Conservation (phyloP, 2,329 filamentous ascomycete genomes). For the Xylariaceae sp. region DNA sequence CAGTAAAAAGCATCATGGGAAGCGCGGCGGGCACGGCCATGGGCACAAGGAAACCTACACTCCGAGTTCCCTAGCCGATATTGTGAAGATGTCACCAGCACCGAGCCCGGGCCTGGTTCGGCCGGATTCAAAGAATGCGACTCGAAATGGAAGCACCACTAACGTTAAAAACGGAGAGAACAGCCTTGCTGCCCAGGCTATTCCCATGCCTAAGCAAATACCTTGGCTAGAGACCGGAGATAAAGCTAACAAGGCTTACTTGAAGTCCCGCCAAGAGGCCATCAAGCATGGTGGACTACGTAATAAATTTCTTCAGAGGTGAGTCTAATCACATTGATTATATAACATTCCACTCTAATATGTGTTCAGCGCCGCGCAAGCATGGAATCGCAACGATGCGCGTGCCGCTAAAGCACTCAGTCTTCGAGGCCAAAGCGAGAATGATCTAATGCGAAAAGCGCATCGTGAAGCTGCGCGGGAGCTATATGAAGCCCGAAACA, state of each 20-base stretch:
- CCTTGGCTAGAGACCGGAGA: constrained; percentile 96
- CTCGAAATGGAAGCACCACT: constrained; percentile 61
- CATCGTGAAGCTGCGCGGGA: constrained; percentile 90
- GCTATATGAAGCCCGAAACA: constrained; percentile 91
- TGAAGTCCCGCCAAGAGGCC: constrained; percentile 91
- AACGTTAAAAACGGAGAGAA: constrained; percentile 68
- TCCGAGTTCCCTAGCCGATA: constrained; percentile 81
- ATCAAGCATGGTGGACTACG: constrained; percentile 95
- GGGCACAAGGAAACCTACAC: constrained; percentile 61
- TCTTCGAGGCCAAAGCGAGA: constrained; percentile 91
- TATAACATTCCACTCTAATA: constrained; percentile 14
- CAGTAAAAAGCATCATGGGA: constrained; percentile 89
- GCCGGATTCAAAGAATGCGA: constrained; percentile 56
- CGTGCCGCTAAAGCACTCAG: constrained; percentile 92
- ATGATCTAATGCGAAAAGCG: constrained; percentile 93
- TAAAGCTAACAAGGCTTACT: constrained; percentile 84
- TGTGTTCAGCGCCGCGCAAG: constrained; percentile 74
- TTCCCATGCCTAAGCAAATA: constrained; percentile 83
- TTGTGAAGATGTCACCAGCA: constrained; percentile 91
- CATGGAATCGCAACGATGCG: constrained; percentile 97
- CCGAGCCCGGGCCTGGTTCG: constrained; percentile 61
- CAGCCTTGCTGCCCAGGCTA: constrained; percentile 75
- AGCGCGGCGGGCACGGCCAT: constrained; percentile 77
- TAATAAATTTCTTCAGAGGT: constrained; percentile 97
- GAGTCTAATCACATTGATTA: constrained; percentile 24